phyloP scores from a whole-genome alignment of 2,329 filamentous ascomycete genomes.

The Exutisphaerella laricina region DNA sequence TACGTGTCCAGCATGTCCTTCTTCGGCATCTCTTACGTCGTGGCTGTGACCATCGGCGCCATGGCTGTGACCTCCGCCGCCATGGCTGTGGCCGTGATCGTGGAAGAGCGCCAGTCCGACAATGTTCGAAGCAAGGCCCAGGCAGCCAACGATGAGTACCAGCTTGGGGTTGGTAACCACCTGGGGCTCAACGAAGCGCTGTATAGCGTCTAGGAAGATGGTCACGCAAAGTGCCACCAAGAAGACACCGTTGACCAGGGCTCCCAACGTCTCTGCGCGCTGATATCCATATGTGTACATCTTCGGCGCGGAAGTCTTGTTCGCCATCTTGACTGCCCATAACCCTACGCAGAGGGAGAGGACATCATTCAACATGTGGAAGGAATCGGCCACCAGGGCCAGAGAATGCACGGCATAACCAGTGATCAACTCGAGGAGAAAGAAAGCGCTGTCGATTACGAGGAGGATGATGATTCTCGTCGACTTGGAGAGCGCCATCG shows the following conservation, averaged over 20 bases:
- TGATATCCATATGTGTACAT: conserved; percentile 98
- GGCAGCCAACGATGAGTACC: conserved; percentile 81
- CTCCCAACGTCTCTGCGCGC: conserved; percentile 92
- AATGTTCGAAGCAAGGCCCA: conserved; percentile 82
- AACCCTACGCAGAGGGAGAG: conserved; percentile 86
- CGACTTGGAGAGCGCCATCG: conserved; percentile 85
- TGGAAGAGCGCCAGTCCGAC: conserved; percentile 86
- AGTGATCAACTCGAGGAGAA: conserved; percentile 78
- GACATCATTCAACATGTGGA: conserved; percentile 99
- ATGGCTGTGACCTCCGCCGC: conserved; percentile 53
- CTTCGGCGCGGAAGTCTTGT: conserved; percentile 62
- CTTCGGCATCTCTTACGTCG: conserved; percentile 42
- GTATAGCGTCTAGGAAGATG: conserved; percentile 91
- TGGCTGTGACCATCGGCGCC: conserved; percentile 33
- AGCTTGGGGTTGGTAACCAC: conserved; percentile 78
- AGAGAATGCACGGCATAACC: conserved; percentile 87
- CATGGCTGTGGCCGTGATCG: conserved; percentile 82
- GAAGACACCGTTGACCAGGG: conserved; percentile 96
- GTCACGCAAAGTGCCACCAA: conserved; percentile 92
- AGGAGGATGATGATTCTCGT: conserved; percentile 90
- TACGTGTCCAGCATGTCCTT: conserved; percentile 50
- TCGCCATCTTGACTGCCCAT: conserved; percentile 90
- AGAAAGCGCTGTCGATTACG: conserved; percentile 82
- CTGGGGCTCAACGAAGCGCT: conserved; percentile 85
- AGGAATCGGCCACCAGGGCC: conserved; percentile 91